Evolutionary conservation across 257 asterid genomes (phyloP), one percentile per base, ranked within the genome.

Genomic region (Scutellaria barbata): DNA sequence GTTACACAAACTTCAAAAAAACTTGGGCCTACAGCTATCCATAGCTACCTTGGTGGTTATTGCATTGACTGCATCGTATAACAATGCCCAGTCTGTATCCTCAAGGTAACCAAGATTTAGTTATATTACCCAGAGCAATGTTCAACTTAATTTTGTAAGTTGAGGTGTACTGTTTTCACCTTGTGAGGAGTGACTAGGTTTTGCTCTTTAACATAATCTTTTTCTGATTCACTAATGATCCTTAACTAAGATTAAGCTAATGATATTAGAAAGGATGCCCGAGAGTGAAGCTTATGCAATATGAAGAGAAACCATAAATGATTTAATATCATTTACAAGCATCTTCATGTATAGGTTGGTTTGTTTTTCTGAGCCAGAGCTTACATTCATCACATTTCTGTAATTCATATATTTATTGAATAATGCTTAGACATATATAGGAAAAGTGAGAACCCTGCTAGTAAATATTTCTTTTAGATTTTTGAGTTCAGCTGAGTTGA

Each of bases 21-120:
- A 48, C 64, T 80, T 92, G 81, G 90, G 89, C 72, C 71, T 89
- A 75, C 99, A 84, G 85, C 78, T 94, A 16, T 81, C 81, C 68
- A 51, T 81, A 48, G 93, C 93, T 73, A 69, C 80, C 57, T 73
- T 89, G 80, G 99, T 94, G 80, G 85, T 87, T 73, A 54, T 87
- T 68, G 84, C 86, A 71, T 82, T 94, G 77, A 84, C 77, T 52
- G 77, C 86, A 76, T 91, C 99, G 25, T 89, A 89, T 73, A 83
- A 74, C 78, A 64, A 68, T 66, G 81, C 76, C 46, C 86, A 80
- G 68, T 85, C 90, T 48, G 69, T 75, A 72, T 69, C 87, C 52
- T 68, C 86, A 74, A 84, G 98, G 98, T 92, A 81, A 74, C 64
- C 56, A 42, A 52, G 48, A 45, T 48, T 8, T 22, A 39, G 66